Percentiles rank a stretch among this genome's conserved stretches.
Conservation (phyloP, 129 eudicot genomes). For the Gnaphalium uliginosum region DNA sequence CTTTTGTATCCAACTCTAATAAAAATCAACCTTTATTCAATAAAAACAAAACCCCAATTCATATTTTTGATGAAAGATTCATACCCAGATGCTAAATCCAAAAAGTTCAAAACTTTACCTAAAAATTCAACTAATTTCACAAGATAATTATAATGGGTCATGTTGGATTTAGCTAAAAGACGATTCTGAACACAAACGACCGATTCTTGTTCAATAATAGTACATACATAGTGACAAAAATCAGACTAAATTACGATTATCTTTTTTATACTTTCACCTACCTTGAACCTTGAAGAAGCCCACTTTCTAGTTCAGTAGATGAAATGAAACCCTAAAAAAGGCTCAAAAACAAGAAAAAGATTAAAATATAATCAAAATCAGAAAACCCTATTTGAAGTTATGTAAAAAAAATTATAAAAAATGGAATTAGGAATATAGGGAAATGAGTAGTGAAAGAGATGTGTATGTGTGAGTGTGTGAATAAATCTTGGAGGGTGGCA, state of each 20-base stretch:
- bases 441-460: constrained; percentile 33
- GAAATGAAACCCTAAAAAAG: constrained; percentile 55
- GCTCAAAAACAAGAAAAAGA: constrained; percentile 12
- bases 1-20: constrained; percentile 22
- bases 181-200: constrained; percentile 32
- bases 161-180: constrained; percentile 31
- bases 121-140: constrained; percentile 22
- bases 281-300: constrained; percentile 34
- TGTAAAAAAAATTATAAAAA: not conserved
- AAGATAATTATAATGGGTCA: constrained; percentile 29
- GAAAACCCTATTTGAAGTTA: constrained; percentile 22
- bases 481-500: constrained; percentile 36
- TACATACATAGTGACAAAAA: constrained; percentile 34
- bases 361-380: not conserved
- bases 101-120: constrained; percentile 18
- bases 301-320: constrained; percentile 27
- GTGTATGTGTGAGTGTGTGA: constrained; percentile 6
- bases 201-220: constrained; percentile 32
- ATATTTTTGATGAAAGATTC: constrained; percentile 33
- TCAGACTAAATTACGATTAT: constrained; percentile 16
- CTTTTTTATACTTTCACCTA: not conserved
- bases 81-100: constrained; percentile 46
- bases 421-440: constrained; percentile 18
- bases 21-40: constrained; percentile 26
- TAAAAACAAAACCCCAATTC: constrained; percentile 41